Evolutionary conservation across 106 monocot species (phyloP).

Genomic region (Acanthochlamys bracteata): DNA sequence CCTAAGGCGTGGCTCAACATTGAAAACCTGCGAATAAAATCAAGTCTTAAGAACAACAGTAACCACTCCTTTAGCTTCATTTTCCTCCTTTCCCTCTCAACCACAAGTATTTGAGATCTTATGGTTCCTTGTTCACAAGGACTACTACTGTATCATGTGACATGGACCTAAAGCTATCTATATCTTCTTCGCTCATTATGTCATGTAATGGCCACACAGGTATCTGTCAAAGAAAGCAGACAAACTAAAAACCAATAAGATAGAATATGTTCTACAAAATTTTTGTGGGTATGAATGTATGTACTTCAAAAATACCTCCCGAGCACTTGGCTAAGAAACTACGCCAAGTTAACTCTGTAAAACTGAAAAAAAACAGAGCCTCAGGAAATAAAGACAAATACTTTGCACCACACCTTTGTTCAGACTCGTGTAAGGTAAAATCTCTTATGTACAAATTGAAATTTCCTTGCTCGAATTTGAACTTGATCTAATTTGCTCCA

Average conservation of each 20-base stretch:
- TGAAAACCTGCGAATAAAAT: background rate
- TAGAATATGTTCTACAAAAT: background rate
- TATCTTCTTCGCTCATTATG: background rate
- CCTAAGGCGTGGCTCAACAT: background rate
- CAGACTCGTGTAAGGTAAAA: no score
- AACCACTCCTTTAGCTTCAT: slow-evolving; percentile 1
- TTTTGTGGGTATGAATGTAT: background rate
- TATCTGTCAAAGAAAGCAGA: background rate
- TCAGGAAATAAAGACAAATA: no score
- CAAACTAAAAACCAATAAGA: background rate
- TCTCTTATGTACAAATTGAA: no score
- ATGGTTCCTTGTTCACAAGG: background rate
- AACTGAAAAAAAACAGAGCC: no score
- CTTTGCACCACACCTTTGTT: no score
- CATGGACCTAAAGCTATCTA: background rate
- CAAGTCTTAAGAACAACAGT: background rate
- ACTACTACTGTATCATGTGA: background rate
- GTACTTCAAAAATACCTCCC: slow-evolving; percentile 1
- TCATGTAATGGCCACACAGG: background rate
- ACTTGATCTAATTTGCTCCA: no score
- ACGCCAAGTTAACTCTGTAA: no score
- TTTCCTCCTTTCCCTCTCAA: background rate
- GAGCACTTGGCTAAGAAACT: background rate
- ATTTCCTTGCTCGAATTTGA: no score
- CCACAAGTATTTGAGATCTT: background rate